A percentile compares a stretch with the other conserved stretches of the same genome.
These are phyloP conservation scores for Candida qinlingensis DNA, from an alignment of 805 yeast genomes.

Conservation along the genomic window DNA sequence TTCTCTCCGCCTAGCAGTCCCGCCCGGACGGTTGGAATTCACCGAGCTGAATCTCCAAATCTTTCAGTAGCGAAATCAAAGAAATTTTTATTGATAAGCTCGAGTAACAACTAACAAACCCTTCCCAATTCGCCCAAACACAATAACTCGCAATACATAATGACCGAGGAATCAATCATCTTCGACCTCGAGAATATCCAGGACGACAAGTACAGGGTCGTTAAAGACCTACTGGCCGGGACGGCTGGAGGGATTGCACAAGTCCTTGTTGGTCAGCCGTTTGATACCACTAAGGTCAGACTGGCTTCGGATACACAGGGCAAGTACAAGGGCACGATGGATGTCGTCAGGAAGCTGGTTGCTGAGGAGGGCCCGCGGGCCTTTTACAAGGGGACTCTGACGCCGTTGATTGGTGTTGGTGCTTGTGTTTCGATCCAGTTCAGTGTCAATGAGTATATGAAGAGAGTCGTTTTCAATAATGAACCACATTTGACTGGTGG, in stretches of 20 bases:
- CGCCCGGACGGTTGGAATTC: no score
- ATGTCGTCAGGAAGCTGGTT: conserved; percentile 67
- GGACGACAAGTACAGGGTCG: conserved; percentile 19
- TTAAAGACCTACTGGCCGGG: conserved; percentile 51
- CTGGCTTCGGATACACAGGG: conserved; percentile 84
- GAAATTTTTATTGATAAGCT: no score
- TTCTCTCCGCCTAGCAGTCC: no score
- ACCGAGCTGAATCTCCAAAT: no score
- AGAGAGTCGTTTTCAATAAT: conserved; percentile 54
- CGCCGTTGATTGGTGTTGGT: conserved; percentile 95
- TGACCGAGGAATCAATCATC: conserved; percentile 16
- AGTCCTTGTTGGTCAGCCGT: conserved; percentile 93
- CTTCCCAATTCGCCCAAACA: no score
- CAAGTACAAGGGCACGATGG: conserved; percentile 63
- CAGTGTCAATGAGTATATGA: conserved; percentile 92
- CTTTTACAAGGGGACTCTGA: conserved; percentile 88
- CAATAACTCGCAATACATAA: background rate
- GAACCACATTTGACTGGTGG: conserved; percentile 40
- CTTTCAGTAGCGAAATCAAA: no score
- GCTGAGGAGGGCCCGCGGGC: conserved; percentile 80
- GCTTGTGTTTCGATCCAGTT: conserved; percentile 96
- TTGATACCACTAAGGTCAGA: conserved; percentile 91
- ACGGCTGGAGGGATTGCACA: conserved; percentile 96
- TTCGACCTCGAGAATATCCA: conserved; percentile 7
- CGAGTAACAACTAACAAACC: no score